Base-by-base conservation (phyloP, 176 grass and related monocot species). In the Cenchrus purpureus region DNA sequence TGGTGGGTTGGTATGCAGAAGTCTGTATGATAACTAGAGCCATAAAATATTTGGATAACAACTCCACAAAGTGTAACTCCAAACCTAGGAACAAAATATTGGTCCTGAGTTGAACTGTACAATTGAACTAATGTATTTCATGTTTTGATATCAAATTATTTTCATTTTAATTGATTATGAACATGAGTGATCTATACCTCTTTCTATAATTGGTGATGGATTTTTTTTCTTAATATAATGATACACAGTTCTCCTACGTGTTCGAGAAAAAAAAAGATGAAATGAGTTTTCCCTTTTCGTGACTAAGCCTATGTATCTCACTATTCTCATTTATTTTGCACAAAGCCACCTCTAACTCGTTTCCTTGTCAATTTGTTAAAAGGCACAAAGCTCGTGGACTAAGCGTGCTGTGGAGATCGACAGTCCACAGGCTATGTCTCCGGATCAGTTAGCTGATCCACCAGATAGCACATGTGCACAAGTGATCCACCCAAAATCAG, bases 381-480 rank as follows among this genome's bases (percentile, higher is more conserved):
- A 88, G 76, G 81, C 64, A 6, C 93, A 98, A 77, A 98, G 85
- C 79, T 98, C 91, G 20, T 95, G 93, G 91, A 95, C 91, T 71
- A 98, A 98, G 58, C 73, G 58, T 56, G 91, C 91, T 46, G 91
- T 93, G 83, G 95, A 89, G 82, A 83, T 93, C 15, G 93, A 98
- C 77, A 91, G 85, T 83, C 85, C 89, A 6, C 91, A 87, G 76
- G 71, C 83, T 60, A 85, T 95, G 84, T 93, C 92, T 93, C 86
- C 71, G 28, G 83, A 93, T 83, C 93, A 85, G 61, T 91, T 91
- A 77, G 83, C 80, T 56, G 89, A 90, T 82, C 87, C 87, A 65
- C 77, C 87, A 67, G 87, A 95, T 70, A 95, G 95, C 84, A 98
- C 95, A 29, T 95, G 95, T 64, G 92, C 87, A 0, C 91, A 90